Evolutionary conservation across 2,329 filamentous ascomycete genomes (phyloP).

Genomic region (Chaetomium strumarium): DNA sequence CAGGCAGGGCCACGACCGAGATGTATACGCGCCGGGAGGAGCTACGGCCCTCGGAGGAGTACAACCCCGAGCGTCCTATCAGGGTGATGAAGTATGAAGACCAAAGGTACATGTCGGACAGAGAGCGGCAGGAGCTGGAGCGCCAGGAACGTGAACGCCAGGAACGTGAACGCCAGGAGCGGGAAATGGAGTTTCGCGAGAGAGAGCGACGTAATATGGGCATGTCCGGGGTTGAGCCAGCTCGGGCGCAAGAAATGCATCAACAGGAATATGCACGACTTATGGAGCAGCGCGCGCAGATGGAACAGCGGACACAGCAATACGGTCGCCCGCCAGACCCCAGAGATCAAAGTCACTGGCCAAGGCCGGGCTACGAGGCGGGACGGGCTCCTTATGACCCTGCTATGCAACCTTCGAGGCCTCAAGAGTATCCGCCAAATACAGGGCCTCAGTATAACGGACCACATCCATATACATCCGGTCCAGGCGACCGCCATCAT

Average conservation of each 20-base stretch:
- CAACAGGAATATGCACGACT: conserved; percentile 42
- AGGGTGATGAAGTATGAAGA: conserved; percentile 48
- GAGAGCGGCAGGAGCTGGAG: conserved; percentile 37
- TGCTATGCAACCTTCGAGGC: conserved; percentile 38
- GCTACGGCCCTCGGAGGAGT: conserved; percentile 39
- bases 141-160: conserved; percentile 36
- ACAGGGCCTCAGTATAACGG: conserved; percentile 35
- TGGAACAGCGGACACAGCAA: conserved; percentile 29
- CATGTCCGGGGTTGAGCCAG: conserved; percentile 44
- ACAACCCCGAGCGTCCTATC: conserved; percentile 46
- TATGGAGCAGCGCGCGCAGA: conserved; percentile 26
- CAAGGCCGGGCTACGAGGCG: conserved; percentile 38
- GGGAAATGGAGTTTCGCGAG: conserved; percentile 32
- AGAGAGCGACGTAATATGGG: conserved; percentile 37
- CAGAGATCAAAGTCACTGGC: conserved; percentile 36
- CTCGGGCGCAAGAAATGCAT: conserved; percentile 39
- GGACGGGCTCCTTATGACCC: conserved; percentile 39
- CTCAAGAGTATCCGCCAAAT: conserved; percentile 44
- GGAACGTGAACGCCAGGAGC: conserved; percentile 33
- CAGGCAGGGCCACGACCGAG: conserved; percentile 38
- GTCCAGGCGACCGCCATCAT: conserved; percentile 37
- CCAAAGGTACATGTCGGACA: conserved; percentile 44
- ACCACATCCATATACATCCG: conserved; percentile 32
- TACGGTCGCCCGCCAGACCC: conserved; percentile 41
- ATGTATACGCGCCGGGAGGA: conserved; percentile 48